phyloP scores from a whole-genome alignment of 1,284 basidiomycete genomes.

The Sporisorium graminicola region DNA sequence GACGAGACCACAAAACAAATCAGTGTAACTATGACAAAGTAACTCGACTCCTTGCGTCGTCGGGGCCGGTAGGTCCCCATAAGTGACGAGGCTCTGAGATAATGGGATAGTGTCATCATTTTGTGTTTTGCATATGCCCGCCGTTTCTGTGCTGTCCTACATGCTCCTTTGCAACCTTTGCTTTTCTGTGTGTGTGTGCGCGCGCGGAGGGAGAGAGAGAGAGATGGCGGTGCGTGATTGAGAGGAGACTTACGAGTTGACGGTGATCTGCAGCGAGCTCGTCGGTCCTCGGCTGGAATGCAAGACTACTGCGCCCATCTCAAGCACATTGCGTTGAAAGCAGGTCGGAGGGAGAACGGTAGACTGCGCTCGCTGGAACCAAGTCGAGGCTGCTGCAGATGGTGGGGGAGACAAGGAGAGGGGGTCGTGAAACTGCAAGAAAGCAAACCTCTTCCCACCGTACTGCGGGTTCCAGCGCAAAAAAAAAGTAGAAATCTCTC shows the following conservation, averaged over 20 bases:
- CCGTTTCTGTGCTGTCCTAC: too few species aligned
- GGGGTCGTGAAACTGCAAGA: neutral
- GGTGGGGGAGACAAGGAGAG: neutral
- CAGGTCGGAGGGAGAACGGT: too few species aligned
- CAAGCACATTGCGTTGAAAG: too few species aligned
- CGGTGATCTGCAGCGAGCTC: conserved; percentile 3
- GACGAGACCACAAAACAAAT: conserved; percentile 8
- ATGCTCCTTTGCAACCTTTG: neutral
- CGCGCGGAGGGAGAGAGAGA: too few species aligned
- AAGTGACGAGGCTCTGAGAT: conserved; percentile 35
- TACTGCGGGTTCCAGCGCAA: neutral
- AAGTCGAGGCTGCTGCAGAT: conserved; percentile 11
- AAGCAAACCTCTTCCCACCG: neutral
- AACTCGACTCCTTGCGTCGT: conserved; percentile 31
- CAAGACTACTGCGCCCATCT: too few species aligned
- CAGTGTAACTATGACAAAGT: conserved; percentile 51
- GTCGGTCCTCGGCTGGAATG: neutral
- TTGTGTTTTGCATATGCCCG: neutral
- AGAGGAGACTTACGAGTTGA: conserved; percentile 11
- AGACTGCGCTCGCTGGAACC: neutral
- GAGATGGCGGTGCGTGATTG: neutral
- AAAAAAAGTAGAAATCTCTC: neutral
- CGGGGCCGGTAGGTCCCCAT: conserved; percentile 32
- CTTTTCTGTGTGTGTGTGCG: too few species aligned
- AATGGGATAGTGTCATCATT: conserved; percentile 44